Percentiles rank a stretch among this genome's conserved stretches.
Evolutionary conservation across 495 filamentous ascomycete species (phyloP).

Genomic region (Massariosphaeria phaeospora): DNA sequence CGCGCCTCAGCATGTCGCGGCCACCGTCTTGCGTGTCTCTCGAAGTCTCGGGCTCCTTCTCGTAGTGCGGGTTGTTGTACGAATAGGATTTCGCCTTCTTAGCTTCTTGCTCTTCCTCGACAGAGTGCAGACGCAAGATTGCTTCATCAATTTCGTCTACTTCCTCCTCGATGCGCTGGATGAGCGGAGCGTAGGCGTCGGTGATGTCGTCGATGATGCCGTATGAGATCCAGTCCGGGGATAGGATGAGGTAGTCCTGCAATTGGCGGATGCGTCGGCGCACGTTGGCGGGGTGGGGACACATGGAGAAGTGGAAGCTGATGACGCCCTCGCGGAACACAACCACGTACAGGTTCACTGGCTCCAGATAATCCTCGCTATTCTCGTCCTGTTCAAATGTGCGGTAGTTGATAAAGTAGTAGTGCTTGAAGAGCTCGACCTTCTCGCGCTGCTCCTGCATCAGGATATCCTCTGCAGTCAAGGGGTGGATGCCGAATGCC

Average conservation of each 20-base stretch:
- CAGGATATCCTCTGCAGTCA: constrained; percentile 95
- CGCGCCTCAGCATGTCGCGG: constrained; percentile 79
- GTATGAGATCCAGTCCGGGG: constrained; percentile 97
- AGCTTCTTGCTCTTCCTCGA: constrained; percentile 28
- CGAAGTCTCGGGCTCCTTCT: constrained; percentile 45
- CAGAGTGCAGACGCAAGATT: constrained; percentile 64
- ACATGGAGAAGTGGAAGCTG: constrained; percentile 91
- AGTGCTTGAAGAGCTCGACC: constrained; percentile 92
- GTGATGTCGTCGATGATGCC: constrained; percentile 98
- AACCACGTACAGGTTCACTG: constrained; percentile 95
- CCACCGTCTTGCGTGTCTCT: constrained; percentile 47
- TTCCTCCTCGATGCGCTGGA: constrained; percentile 63
- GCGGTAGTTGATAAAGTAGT: constrained; percentile 97
- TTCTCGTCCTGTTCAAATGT: constrained; percentile 91
- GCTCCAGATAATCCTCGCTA: constrained; percentile 83
- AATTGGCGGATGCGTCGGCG: constrained; percentile 88
- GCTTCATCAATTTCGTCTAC: constrained; percentile 44
- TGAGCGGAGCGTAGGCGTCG: constrained; percentile 86
- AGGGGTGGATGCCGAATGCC: constrained; percentile 87
- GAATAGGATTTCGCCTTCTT: constrained; percentile 20
- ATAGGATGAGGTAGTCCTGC: constrained; percentile 87
- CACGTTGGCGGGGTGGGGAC: constrained; percentile 91
- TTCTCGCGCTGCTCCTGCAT: constrained; percentile 96
- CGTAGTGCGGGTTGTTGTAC: constrained; percentile 14
- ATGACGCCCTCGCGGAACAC: constrained; percentile 94